A percentile compares a stretch with the other conserved stretches of the same genome.
Evolutionary conservation across 148 eudicot species (phyloP).

Genomic region (Silene uniflora): DNA sequence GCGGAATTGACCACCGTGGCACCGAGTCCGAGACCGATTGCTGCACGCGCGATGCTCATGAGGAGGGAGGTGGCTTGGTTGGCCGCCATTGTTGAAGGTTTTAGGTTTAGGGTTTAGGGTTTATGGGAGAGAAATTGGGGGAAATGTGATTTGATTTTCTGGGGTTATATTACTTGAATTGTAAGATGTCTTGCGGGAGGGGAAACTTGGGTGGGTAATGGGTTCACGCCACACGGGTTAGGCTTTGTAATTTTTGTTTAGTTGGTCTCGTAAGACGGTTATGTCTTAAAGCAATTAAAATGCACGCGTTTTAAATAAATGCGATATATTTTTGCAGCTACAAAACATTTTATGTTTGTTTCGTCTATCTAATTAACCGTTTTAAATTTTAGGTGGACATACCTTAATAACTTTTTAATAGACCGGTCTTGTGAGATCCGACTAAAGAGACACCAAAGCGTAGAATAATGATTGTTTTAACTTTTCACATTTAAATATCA

Average conservation of each 20-base stretch:
- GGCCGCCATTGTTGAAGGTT: constrained; percentile 11
- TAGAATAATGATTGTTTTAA: too few species aligned
- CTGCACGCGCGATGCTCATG: constrained; percentile 41
- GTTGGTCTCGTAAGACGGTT: too few species aligned
- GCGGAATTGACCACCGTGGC: constrained; percentile 53
- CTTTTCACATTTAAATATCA: too few species aligned
- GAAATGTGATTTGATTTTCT: background rate
- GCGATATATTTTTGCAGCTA: too few species aligned
- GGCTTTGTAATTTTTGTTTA: background rate
- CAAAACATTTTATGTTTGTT: too few species aligned
- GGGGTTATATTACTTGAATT: background rate
- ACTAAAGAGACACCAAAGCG: too few species aligned
- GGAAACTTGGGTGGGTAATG: background rate
- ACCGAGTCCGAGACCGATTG: constrained; percentile 46
- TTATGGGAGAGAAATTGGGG: background rate
- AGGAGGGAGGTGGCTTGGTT: constrained; percentile 37
- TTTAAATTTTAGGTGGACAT: too few species aligned
- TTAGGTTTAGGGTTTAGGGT: constrained; percentile 1
- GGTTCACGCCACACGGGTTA: background rate
- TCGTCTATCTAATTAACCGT: too few species aligned
- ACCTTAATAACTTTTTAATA: too few species aligned
- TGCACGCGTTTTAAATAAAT: too few species aligned
- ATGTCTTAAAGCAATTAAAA: too few species aligned
- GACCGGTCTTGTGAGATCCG: too few species aligned
- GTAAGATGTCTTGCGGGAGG: background rate